Conservation (phyloP, 2,329 filamentous ascomycete genomes). For the Rhexocercosporidium sp. region DNA sequence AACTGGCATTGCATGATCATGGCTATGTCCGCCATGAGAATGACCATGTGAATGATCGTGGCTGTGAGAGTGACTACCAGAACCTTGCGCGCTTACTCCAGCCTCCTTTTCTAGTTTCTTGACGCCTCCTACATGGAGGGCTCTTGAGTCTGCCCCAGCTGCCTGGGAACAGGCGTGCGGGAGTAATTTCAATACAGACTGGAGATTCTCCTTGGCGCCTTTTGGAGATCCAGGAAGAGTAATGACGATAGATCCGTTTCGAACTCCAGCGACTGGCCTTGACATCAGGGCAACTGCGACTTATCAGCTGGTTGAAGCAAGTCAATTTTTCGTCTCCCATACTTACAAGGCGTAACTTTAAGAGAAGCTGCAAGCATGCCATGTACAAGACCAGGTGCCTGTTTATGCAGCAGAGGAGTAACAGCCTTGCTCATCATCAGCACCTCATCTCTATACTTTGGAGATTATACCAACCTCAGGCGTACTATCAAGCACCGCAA, state of each 20-base stretch:
- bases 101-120: constrained; percentile 86
- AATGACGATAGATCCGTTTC: constrained; percentile 80
- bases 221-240: constrained; percentile 95
- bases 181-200: constrained; percentile 85
- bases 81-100: constrained; percentile 54
- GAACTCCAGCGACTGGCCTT: constrained; percentile 85
- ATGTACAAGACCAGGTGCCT: constrained; percentile 91
- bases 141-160: constrained; percentile 79
- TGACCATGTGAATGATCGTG: constrained; percentile 53
- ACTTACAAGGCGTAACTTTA: constrained; percentile 85
- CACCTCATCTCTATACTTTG: constrained; percentile 8
- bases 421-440: constrained; percentile 64
- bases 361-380: constrained; percentile 89
- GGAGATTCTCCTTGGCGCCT: constrained; percentile 90
- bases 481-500: constrained; percentile 82
- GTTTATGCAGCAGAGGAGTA: constrained; percentile 77
- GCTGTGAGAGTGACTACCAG: constrained; percentile 53
- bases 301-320: constrained; percentile 33
- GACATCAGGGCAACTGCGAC: constrained; percentile 91
- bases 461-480: constrained; percentile 70
- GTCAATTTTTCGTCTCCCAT: background rate
- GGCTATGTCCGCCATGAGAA: constrained; percentile 58
- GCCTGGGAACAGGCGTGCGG: constrained; percentile 95
- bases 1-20: constrained; percentile 67
- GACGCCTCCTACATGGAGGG: constrained; percentile 79